These are phyloP conservation scores for Arabidopsis lyrata DNA, from an alignment of 441 rosid species.

Conservation along the genomic window DNA sequence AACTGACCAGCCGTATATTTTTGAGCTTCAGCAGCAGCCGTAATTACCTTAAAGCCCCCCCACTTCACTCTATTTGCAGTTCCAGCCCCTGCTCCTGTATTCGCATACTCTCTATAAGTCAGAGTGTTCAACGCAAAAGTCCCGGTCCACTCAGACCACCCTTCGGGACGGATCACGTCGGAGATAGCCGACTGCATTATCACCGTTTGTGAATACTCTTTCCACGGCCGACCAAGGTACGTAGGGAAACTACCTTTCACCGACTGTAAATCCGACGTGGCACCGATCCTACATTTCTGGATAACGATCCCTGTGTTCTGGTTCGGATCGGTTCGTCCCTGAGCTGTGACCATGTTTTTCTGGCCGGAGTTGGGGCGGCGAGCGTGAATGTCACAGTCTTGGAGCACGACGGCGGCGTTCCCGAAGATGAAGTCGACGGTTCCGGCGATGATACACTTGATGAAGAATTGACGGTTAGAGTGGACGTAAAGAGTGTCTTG, in stretches of 20 bases:
- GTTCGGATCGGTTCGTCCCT: slow-evolving; percentile 65
- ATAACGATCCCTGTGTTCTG: slow-evolving; percentile 73
- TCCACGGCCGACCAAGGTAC: slow-evolving; percentile 70
- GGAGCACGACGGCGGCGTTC: slow-evolving; percentile 61
- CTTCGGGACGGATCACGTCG: slow-evolving; percentile 57
- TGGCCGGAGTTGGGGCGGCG: slow-evolving; percentile 60
- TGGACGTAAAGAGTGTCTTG: slow-evolving; percentile 78
- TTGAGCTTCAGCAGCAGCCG: slow-evolving; percentile 48
- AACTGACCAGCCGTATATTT: slow-evolving; percentile 57
- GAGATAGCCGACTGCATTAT: slow-evolving; percentile 57
- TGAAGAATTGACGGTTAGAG: slow-evolving; percentile 63
- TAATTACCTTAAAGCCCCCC: slow-evolving; percentile 57
- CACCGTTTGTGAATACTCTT: slow-evolving; percentile 57
- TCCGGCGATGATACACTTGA: slow-evolving; percentile 54
- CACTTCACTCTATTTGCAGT: slow-evolving; percentile 56
- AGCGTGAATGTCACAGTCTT: slow-evolving; percentile 64
- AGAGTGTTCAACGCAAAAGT: slow-evolving; percentile 58
- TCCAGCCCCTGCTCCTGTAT: slow-evolving; percentile 56
- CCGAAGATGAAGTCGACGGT: slow-evolving; percentile 71
- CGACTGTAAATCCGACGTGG: slow-evolving; percentile 55
- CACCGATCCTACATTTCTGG: slow-evolving; percentile 66
- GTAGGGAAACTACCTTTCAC: slow-evolving; percentile 47
- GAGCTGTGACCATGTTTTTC: slow-evolving; percentile 71
- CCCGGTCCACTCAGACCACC: slow-evolving; percentile 67
- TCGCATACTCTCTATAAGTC: slow-evolving; percentile 56